These are phyloP conservation scores for Aspergillus leporis DNA, from an alignment of 495 filamentous ascomycete genomes.

Conservation along the genomic window DNA sequence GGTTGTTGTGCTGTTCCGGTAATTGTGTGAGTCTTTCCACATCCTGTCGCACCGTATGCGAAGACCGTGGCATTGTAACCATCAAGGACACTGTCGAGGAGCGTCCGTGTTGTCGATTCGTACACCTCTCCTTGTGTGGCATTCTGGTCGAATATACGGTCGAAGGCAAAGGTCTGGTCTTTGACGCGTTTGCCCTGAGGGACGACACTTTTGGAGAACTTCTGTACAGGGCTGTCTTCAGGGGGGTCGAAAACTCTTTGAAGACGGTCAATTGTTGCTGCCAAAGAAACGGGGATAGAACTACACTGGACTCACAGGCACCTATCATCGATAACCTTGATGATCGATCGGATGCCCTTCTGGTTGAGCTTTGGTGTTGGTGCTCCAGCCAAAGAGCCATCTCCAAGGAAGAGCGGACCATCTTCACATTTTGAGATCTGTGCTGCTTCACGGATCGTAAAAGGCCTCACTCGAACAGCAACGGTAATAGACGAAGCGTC, in stretches of 20 bases:
- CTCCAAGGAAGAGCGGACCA: slow-evolving; percentile 86
- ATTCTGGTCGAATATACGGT: slow-evolving; percentile 96
- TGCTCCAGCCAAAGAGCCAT: slow-evolving; percentile 84
- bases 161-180: slow-evolving; percentile 96
- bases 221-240: slow-evolving; percentile 93
- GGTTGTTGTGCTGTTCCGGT: slow-evolving; percentile 91
- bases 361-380: slow-evolving; percentile 79
- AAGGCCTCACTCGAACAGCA: slow-evolving; percentile 87
- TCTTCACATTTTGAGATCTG: slow-evolving; percentile 78
- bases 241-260: slow-evolving; percentile 95
- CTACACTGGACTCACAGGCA: slow-evolving; percentile 72
- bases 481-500: slow-evolving; percentile 71
- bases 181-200: slow-evolving; percentile 91
- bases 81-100: slow-evolving; percentile 93
- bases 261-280: slow-evolving; percentile 14
- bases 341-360: slow-evolving; percentile 84
- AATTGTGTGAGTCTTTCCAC: slow-evolving; percentile 98
- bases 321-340: slow-evolving; percentile 95
- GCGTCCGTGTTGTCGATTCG: slow-evolving; percentile 83
- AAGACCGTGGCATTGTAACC: slow-evolving; percentile 99
- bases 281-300: neutral
- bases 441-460: slow-evolving; percentile 70
- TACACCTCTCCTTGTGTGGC: slow-evolving; percentile 92
- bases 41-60: slow-evolving; percentile 96
- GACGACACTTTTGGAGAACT: slow-evolving; percentile 80